Base-by-base conservation (phyloP, 164 flowering plant species). In the Euptelea pleiosperma region DNA sequence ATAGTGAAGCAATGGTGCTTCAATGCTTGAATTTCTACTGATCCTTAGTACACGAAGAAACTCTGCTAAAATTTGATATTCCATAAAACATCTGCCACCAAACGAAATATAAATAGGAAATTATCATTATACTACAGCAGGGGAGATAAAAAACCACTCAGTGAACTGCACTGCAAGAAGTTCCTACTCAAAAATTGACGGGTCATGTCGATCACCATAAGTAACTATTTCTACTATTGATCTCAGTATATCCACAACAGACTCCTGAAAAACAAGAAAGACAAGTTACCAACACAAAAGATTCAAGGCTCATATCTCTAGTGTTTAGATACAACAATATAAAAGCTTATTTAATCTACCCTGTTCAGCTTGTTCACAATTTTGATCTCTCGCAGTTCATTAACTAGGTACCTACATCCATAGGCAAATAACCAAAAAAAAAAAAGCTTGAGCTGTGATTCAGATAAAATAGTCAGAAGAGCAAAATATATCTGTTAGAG, bases 141-240 rank as follows among this genome's bases (percentile, higher is more conserved):
- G 42, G 25, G 35, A n/a, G 21, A 16, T 11, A 41, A 25, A 16
- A 51, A 40, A 44, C 12, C 44, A 30, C 15, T 33, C 9, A 26
- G 52, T 41, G 36, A 49, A 40, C 31, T 40, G 11, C 35, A 52
- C 1, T 12, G 19, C 2, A 47, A 41, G 16, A 44, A 44, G 46
- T 26, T 44, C 83, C 45, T 80, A 85, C 91, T 82, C 91, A 51
- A 85, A 85, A 48, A 85, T 82, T 25, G 72, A 26, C 31, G 84
- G 73, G 64, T 82, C 83, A 59, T 79, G 82, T 41, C 55, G 79
- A 63, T 81, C 87, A 15, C 86, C 86, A 60, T 79, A 82, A 2
- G 82, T 81, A 64, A 81, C 81, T 75, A 81, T 73, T 69, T 85
- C 91, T 41, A 77, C 87, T 30, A 82, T 72, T 14, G 87, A 76